Percentiles rank a stretch among this genome's conserved stretches.
Conservation (phyloP, 805 yeast genomes). For the Zygoascus ofunaensis region DNA sequence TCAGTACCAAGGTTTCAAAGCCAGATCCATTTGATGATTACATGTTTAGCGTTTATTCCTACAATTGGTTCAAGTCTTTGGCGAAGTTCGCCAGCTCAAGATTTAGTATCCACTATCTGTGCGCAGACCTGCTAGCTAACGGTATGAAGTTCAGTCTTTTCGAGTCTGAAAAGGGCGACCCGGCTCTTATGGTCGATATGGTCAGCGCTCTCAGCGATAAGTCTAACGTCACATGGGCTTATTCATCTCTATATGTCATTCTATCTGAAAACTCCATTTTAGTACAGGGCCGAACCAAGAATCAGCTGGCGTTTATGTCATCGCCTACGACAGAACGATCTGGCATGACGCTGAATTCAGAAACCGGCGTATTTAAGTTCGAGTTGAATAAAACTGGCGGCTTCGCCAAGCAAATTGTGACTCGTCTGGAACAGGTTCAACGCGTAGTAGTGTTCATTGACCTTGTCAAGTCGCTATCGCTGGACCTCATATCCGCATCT, state of each 20-base stretch:
- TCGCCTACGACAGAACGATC: constrained; percentile 16
- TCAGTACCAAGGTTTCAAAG: not conserved
- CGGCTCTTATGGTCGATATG: constrained; percentile 15
- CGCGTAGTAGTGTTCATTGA: constrained; percentile 25
- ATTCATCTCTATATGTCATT: constrained; percentile 13
- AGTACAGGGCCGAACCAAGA: constrained; percentile 17
- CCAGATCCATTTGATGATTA: not conserved
- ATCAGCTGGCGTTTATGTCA: constrained; percentile 3
- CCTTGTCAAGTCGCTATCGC: constrained; percentile 20
- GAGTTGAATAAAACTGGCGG: constrained; percentile 4
- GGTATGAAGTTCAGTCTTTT: constrained; percentile 17
- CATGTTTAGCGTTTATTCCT: constrained; percentile 18
- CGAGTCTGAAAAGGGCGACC: constrained; percentile 7
- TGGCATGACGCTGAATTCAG: constrained; percentile 20
- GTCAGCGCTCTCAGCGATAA: constrained; percentile 6
- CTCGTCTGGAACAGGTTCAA: constrained; percentile 22
- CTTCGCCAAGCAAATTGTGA: constrained; percentile 9
- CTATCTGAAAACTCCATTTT: constrained; percentile 7
- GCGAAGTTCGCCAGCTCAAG: constrained; percentile 19
- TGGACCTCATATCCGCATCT: constrained; percentile 24
- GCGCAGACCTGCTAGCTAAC: constrained; percentile 22
- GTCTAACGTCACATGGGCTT: constrained; percentile 14
- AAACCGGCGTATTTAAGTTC: constrained; percentile 16
- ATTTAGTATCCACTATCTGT: constrained; percentile 25
- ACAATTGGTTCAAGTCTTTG: constrained; percentile 21